Conservation (phyloP, 306 rosid species). For the Cucurbita ficifolia region DNA sequence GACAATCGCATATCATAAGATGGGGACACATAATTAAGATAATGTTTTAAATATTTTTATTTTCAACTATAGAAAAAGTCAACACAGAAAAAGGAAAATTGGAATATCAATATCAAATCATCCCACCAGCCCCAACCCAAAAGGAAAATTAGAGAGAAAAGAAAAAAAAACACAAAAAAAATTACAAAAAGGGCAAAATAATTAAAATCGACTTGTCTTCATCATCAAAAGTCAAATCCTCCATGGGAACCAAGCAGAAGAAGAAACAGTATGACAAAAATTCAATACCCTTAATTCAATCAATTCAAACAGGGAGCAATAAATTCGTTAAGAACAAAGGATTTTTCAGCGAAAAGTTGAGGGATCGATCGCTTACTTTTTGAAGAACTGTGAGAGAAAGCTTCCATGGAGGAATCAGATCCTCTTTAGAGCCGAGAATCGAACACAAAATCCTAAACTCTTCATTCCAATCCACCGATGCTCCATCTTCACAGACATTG, state of each 20-base stretch:
- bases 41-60: neutral
- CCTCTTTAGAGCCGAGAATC: conserved; percentile 13
- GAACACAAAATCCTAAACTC: conserved; percentile 17
- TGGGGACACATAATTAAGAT: neutral
- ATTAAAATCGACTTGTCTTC: neutral
- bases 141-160: neutral
- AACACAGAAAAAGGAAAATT: neutral
- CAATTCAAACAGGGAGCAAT: neutral
- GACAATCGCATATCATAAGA: neutral
- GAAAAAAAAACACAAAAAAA: neutral
- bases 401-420: conserved; percentile 17
- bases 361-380: conserved; percentile 3
- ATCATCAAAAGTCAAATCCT: neutral
- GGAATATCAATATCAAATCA: conserved; percentile 1
- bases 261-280: neutral
- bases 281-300: neutral
- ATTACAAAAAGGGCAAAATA: neutral
- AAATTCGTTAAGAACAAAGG: neutral
- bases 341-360: neutral
- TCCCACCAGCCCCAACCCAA: conserved; percentile 5
- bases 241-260: neutral
- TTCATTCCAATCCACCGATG: conserved; percentile 12
- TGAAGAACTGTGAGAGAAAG: conserved; percentile 9
- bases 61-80: neutral
- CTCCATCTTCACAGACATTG: conserved; percentile 1